Evolutionary conservation across 805 yeast species (phyloP).

Genomic region (Kodamaea kakaduensis): DNA sequence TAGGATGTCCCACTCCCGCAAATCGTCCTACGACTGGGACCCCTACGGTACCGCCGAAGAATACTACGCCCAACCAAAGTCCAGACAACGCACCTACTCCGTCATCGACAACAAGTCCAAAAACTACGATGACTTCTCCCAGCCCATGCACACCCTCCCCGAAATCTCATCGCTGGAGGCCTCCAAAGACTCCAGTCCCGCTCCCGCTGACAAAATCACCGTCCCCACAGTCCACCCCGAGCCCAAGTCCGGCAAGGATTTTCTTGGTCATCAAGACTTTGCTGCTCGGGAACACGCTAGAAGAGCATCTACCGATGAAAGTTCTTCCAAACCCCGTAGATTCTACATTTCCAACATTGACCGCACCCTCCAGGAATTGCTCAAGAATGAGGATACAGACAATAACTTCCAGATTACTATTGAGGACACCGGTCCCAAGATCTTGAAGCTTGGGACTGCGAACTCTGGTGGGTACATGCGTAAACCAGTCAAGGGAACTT

Average conservation of each 20-base stretch:
- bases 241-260: slow-evolving; percentile 19
- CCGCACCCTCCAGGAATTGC: slow-evolving; percentile 61
- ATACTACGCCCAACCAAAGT: slow-evolving; percentile 48
- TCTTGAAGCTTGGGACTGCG: slow-evolving; percentile 74
- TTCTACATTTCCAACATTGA: slow-evolving; percentile 76
- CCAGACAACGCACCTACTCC: slow-evolving; percentile 55
- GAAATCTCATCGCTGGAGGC: slow-evolving; percentile 2
- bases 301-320: slow-evolving; percentile 32
- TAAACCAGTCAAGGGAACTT: slow-evolving; percentile 78
- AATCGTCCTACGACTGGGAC: slow-evolving; percentile 50
- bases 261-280: too few species aligned
- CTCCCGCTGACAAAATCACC: too few species aligned
- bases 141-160: background rate
- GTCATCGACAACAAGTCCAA: slow-evolving; percentile 24
- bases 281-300: slow-evolving; percentile 19
- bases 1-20: too few species aligned
- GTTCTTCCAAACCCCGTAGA: slow-evolving; percentile 34
- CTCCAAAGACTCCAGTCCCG: background rate
- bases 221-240: background rate
- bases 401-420: slow-evolving; percentile 78
- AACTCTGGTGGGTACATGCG: slow-evolving; percentile 78
- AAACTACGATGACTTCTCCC: background rate
- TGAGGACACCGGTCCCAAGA: slow-evolving; percentile 82
- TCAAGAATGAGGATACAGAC: slow-evolving; percentile 82
- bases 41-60: slow-evolving; percentile 68